These are phyloP conservation scores for Lepidium africanum DNA, from an alignment of 345 rosid species.

Conservation along the genomic window DNA sequence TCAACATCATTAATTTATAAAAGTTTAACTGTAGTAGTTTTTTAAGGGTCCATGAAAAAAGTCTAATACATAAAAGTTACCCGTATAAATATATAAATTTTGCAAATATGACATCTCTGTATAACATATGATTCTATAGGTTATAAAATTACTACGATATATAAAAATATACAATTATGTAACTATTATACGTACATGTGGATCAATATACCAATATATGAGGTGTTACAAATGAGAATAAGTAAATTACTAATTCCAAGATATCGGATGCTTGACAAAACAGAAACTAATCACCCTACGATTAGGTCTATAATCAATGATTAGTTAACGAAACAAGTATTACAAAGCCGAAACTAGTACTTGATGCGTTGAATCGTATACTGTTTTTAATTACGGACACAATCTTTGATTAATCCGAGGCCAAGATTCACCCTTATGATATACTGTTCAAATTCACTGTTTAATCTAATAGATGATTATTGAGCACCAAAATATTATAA, in stretches of 20 bases:
- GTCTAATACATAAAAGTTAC: no score
- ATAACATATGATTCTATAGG: no score
- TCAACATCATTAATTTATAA: no score
- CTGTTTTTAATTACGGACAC: conserved; percentile 7
- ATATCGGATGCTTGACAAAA: conserved; percentile 25
- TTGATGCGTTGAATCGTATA: conserved; percentile 29
- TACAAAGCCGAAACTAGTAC: conserved; percentile 12
- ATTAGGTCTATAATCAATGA: conserved; percentile 15
- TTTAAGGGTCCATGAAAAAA: no score
- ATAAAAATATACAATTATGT: neutral
- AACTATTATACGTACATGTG: neutral
- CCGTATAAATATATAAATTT: no score
- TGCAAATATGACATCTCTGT: no score
- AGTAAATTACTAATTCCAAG: conserved; percentile 2
- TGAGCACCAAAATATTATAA: neutral
- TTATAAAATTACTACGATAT: neutral
- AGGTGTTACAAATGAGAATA: neutral
- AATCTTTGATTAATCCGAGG: conserved; percentile 30
- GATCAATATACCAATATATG: neutral
- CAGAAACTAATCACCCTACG: conserved; percentile 17
- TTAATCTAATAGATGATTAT: neutral
- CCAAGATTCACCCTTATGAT: conserved; percentile 22
- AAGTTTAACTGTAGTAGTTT: no score
- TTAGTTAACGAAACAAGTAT: conserved; percentile 13
- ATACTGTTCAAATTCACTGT: conserved; percentile 21